Base-by-base conservation (phyloP, 2,329 filamentous ascomycete genomes). In the Gaeumannomyces tritici region DNA sequence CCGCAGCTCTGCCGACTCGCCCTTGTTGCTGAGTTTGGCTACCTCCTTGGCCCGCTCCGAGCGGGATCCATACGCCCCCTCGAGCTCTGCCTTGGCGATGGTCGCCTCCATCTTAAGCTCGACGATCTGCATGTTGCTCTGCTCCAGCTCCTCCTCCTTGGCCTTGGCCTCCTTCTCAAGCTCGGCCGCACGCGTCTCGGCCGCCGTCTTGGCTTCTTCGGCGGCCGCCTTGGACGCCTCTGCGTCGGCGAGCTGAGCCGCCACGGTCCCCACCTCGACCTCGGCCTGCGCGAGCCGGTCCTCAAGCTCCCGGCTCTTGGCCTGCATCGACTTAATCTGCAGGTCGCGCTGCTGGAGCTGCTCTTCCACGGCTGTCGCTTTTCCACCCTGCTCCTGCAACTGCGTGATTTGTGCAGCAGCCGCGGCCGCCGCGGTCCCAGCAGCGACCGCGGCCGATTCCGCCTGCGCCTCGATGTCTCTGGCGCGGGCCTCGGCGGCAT, bases 41-140 rank as follows among this genome's bases (percentile, higher is more conserved):
- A 80, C 79, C 66, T 85, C 83, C 15, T 81, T 80, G 26, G 83
- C 83, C 27, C 84, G 81, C 73, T 86, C 79, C 63, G 81, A 79
- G 64, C 83, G 80, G 63, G 80, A 80, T 63, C 83, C 83, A 69
- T 86, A 85, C 29, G 83, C 83, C 63, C 82, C 82, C 65, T 87
- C 84, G 33, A 87, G 78, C 71, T 87, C 84, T 24, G 84, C 84
- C 69, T 83, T 81, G 60, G 82, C 81, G 67, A 86, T 80, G 57
- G 83, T 84, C 64, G 84, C 76, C 68, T 86, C 83, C 61, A 83
- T 85, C 77, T 86, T 86, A 70, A 83, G 77, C 73, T 85, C 82
- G 42, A 82, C 79, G 62, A 85, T 70, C 68, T 79, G 77, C 69
- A 78, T 74, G 70, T 81, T 82, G 61, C 82, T 74, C 62, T 74